A percentile compares a stretch with the other conserved stretches of the same genome.
Conservation (phyloP, 2,329 filamentous ascomycete genomes). For the Ophiostoma ulmi region DNA sequence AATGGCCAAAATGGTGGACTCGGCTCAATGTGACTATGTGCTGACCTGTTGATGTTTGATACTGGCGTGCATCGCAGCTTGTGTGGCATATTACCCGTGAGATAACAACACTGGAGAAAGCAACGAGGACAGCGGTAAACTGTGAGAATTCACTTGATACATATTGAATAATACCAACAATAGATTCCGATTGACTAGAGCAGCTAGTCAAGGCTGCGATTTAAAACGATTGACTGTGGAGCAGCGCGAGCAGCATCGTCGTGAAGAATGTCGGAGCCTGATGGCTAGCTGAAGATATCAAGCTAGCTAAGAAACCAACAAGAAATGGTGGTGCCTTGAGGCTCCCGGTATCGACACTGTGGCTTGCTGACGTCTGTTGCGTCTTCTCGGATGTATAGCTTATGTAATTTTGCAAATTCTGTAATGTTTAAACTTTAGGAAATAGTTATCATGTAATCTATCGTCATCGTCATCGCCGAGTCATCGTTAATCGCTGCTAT, state of each 20-base stretch:
- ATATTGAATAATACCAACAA: too few species aligned
- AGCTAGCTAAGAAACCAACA: not conserved
- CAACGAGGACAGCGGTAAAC: too few species aligned
- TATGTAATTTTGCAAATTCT: not conserved
- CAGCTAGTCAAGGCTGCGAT: not conserved
- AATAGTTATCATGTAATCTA: not conserved
- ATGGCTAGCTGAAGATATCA: not conserved
- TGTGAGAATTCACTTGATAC: too few species aligned
- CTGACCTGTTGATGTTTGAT: too few species aligned
- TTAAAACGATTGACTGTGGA: not conserved
- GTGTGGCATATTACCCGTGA: too few species aligned
- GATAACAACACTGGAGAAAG: too few species aligned
- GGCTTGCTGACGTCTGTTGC: not conserved
- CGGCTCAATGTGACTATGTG: too few species aligned
- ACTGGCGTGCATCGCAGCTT: too few species aligned
- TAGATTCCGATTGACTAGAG: too few species aligned
- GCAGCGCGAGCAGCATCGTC: too few species aligned
- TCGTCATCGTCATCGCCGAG: not conserved
- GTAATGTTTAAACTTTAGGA: not conserved
- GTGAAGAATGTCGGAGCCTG: not conserved
- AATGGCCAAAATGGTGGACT: too few species aligned
- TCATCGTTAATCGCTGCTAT: not conserved
- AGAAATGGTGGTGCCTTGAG: conserved; percentile 1
- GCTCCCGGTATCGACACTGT: not conserved
- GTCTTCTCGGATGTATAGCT: not conserved